Evolutionary conservation across 2,329 filamentous ascomycete species (phyloP), one percentile per base, ranked within the genome.

Genomic region (Rachicladosporium sp.): DNA sequence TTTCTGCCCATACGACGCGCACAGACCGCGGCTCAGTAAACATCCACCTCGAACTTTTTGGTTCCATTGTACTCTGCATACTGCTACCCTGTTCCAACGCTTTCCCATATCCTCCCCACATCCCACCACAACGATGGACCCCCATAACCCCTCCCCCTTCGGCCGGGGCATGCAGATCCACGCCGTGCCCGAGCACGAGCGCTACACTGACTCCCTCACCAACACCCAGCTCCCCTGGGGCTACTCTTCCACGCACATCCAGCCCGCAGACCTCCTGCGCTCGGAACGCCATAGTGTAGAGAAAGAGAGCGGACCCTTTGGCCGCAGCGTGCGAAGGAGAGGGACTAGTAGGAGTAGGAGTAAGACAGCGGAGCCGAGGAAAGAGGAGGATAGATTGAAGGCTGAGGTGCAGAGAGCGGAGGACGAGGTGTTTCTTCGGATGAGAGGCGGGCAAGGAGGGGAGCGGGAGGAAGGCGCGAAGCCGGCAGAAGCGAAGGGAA

Each of bases 191-290:
- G 72, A 73, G 39, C 68, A 73, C 49, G 76, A 80, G 58, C 71
- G 74, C 51, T 74, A 73, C 27, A 65, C 67, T 51, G 74, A 78
- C 52, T 67, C 70, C 38, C 15, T 19, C 5, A 69, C 70, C 36
- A 75, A 76, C 36, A 70, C 73, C 49, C 63, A 66, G 39, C 54
- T 80, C 36, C 76, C 76, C n/a, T 80, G 74, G 74, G 74, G 66
- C 10, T 75, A 74, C 55, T 69, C 77, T 11, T 19, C 10, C 21
- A 21, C 27, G 37, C 37, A 27, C 11, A 39, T 31, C n/a, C 29
- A 10, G 31, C 19, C 15, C 15, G 15, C 15, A 19, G 15, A 19
- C 15, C 15, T 19, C 5, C 5, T 19, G 15, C 40, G 40, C 31
- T 21, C 42, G 38, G 36, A 37, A 19, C 46, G 47, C 32, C 61